Evolutionary conservation across 768 basidiomycete species (phyloP).

Genomic region (Panus rudis): DNA sequence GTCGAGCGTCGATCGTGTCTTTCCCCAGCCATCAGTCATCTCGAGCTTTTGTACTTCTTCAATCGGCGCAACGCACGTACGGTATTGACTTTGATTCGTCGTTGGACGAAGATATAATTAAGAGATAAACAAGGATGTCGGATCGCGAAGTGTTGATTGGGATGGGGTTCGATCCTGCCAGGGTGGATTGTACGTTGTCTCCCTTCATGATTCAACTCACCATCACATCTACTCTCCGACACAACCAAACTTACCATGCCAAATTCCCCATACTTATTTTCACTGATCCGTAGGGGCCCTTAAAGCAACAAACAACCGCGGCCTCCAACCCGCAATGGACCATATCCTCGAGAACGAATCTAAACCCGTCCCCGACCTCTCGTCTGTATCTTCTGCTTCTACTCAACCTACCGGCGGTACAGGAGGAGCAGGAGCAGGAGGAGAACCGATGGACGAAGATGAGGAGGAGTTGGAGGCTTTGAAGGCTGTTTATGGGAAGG

Average conservation of each 20-base stretch:
- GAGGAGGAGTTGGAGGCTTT: constrained; percentile 69
- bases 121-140: constrained; percentile 24
- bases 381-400: constrained; percentile 30
- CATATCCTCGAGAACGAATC: constrained; percentile 77
- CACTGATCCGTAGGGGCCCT: constrained; percentile 65
- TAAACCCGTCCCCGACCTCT: constrained; percentile 63
- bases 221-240: not conserved
- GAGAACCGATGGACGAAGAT: constrained; percentile 46
- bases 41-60: too few species aligned
- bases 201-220: constrained; percentile 4
- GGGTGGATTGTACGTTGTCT: constrained; percentile 77
- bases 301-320: constrained; percentile 74
- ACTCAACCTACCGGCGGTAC: constrained; percentile 20
- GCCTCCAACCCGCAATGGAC: constrained; percentile 89
- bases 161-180: constrained; percentile 83
- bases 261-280: not conserved
- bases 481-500: constrained; percentile 35
- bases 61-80: too few species aligned
- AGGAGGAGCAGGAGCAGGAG: constrained; percentile 12
- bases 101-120: not conserved
- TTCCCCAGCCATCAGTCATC: too few species aligned
- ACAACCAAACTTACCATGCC: not conserved
- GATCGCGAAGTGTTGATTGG: constrained; percentile 71
- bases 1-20: too few species aligned
- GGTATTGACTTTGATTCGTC: too few species aligned